Conservation (phyloP, 202 grass and related monocot species). For the Zizania palustris region DNA sequence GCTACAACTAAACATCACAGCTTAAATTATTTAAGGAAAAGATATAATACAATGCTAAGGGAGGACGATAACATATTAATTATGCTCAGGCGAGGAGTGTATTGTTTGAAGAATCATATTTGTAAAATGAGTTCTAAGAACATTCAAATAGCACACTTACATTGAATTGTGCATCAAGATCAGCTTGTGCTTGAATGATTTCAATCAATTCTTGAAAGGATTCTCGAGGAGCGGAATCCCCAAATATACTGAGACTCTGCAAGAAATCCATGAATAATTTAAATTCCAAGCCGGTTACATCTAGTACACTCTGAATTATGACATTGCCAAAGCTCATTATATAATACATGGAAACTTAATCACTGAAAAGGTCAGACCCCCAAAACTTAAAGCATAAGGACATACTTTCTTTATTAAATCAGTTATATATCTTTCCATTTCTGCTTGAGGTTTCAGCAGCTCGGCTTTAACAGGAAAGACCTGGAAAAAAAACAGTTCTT, state of each 20-base stretch:
- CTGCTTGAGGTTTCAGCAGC: conserved; percentile 81
- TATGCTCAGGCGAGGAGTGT: background rate
- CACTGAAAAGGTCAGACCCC: conserved; percentile 3
- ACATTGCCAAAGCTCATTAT: conserved; percentile 19
- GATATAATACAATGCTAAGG: background rate
- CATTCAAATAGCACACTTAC: conserved; percentile 54
- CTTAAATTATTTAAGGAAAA: background rate
- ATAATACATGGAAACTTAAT: conserved; percentile 35
- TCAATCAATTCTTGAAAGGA: conserved; percentile 94
- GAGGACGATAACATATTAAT: background rate
- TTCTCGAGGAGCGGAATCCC: conserved; percentile 73
- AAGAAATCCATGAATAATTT: conserved; percentile 97
- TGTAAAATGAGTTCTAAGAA: conserved; percentile 30
- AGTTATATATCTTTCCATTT: conserved; percentile 98
- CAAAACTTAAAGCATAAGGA: background rate
- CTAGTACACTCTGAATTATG: conserved; percentile 84
- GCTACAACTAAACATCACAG: background rate
- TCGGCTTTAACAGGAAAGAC: conserved; percentile 95
- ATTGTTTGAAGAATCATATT: conserved; percentile 9
- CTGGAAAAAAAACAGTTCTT: conserved; percentile 44
- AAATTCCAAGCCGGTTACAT: conserved; percentile 94
- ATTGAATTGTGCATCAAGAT: conserved; percentile 88
- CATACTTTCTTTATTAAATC: conserved; percentile 97
- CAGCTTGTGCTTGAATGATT: conserved; percentile 97
- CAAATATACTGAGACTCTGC: conserved; percentile 95